Evolutionary conservation across 2,329 filamentous ascomycete species (phyloP).

Genomic region (Colletotrichum caudatum): DNA sequence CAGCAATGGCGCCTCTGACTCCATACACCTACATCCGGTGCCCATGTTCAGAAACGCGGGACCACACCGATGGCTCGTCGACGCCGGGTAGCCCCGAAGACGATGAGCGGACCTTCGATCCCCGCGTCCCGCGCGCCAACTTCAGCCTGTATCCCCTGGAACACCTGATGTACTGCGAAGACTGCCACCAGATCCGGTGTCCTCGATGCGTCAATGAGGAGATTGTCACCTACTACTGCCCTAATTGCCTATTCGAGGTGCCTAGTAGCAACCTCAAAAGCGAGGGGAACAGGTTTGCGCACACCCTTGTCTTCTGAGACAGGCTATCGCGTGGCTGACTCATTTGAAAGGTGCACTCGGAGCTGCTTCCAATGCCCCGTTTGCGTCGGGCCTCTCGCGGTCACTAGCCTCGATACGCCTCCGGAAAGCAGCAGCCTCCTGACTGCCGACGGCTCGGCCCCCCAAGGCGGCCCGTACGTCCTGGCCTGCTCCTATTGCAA

Average conservation of each 20-base stretch:
- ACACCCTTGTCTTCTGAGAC: not conserved
- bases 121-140: constrained; percentile 84
- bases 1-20: constrained; percentile 62
- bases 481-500: constrained; percentile 91
- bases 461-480: constrained; percentile 71
- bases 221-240: constrained; percentile 95
- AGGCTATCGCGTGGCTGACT: constrained; percentile 18
- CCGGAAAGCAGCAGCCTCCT: constrained; percentile 56
- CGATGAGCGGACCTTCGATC: constrained; percentile 86
- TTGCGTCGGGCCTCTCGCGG: constrained; percentile 83
- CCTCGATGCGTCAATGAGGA: constrained; percentile 93
- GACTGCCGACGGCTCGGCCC: constrained; percentile 55
- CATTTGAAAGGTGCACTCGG: constrained; percentile 77
- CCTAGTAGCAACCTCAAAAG: constrained; percentile 92
- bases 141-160: constrained; percentile 95
- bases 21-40: constrained; percentile 77
- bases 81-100: constrained; percentile 65
- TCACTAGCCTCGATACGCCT: constrained; percentile 75
- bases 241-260: constrained; percentile 94
- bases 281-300: constrained; percentile 86
- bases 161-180: constrained; percentile 94
- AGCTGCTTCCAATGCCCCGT: constrained; percentile 97
- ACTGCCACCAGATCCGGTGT: constrained; percentile 96
- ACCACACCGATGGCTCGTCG: constrained; percentile 49
- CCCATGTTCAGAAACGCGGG: constrained; percentile 66